phyloP scores from a whole-genome alignment of 768 basidiomycete genomes.

The Rhizopogon roseolus region DNA sequence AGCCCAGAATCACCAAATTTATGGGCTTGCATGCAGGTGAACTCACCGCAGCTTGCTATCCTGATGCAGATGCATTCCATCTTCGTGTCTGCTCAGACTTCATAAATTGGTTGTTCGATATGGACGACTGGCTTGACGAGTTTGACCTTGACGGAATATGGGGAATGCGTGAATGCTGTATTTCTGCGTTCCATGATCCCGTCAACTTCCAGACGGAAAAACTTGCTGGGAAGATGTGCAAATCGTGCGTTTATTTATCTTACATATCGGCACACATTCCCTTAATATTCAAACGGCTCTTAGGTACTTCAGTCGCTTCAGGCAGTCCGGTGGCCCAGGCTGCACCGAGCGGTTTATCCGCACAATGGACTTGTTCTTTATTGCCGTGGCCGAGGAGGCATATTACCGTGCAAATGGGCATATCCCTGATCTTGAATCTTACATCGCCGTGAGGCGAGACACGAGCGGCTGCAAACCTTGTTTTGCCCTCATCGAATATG shows the following conservation, averaged over 20 bases:
- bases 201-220: slow-evolving; percentile 22
- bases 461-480: slow-evolving; percentile 50
- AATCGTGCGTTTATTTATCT: slow-evolving; percentile 24
- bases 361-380: slow-evolving; percentile 37
- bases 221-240: slow-evolving; percentile 25
- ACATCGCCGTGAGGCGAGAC: slow-evolving; percentile 47
- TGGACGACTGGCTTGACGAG: slow-evolving; percentile 39
- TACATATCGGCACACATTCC: too few species aligned
- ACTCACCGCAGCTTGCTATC: slow-evolving; percentile 63
- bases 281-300: background rate
- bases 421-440: slow-evolving; percentile 46
- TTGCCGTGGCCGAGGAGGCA: slow-evolving; percentile 38
- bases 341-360: slow-evolving; percentile 38
- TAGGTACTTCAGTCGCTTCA: slow-evolving; percentile 35
- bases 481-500: slow-evolving; percentile 52
- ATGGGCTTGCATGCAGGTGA: slow-evolving; percentile 61
- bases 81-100: slow-evolving; percentile 67
- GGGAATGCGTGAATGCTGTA: slow-evolving; percentile 26
- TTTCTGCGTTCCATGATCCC: slow-evolving; percentile 25
- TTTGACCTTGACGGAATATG: slow-evolving; percentile 26
- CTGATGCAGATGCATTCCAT: slow-evolving; percentile 45
- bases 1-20: slow-evolving; percentile 34
- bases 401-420: slow-evolving; percentile 32
- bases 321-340: slow-evolving; percentile 32
- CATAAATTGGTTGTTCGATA: slow-evolving; percentile 43